These are phyloP conservation scores for Microcyclosporella mali DNA, from an alignment of 2,329 filamentous ascomycete species.

Conservation along the genomic window DNA sequence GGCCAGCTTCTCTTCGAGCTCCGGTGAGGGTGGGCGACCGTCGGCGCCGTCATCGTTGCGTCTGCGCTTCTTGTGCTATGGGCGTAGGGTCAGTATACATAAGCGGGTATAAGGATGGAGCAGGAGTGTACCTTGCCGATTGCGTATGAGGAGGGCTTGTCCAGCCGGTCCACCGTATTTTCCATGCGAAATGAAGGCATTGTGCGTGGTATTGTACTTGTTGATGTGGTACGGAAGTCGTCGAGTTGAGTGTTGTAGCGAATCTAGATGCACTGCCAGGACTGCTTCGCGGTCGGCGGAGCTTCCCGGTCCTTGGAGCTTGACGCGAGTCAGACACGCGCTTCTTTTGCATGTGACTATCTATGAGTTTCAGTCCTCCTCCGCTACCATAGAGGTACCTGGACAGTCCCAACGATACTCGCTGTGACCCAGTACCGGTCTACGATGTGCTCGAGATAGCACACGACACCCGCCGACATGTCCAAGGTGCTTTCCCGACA, in stretches of 20 bases:
- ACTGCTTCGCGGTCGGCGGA: too few relatives aligned
- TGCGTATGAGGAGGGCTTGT: slow-evolving; percentile 93
- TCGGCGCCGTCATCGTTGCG: slow-evolving; percentile 53
- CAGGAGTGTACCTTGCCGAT: slow-evolving; percentile 64
- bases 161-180: slow-evolving; percentile 82
- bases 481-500: slow-evolving; percentile 80
- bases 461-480: slow-evolving; percentile 50
- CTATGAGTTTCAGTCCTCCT: neutral
- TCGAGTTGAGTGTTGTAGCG: neutral
- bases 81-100: slow-evolving; percentile 5
- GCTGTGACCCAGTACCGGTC: too few relatives aligned
- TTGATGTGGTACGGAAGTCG: slow-evolving; percentile 1
- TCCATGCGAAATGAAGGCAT: slow-evolving; percentile 47
- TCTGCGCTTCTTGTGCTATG: slow-evolving; percentile 65
- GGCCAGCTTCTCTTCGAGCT: slow-evolving; percentile 70
- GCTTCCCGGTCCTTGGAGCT: neutral
- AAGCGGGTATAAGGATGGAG: neutral
- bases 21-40: slow-evolving; percentile 43
- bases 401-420: too few relatives aligned
- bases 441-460: slow-evolving; percentile 5
- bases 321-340: neutral
- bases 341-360: neutral
- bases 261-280: too few relatives aligned
- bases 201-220: slow-evolving; percentile 14
- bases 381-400: neutral